A percentile compares a stretch with the other conserved stretches of the same genome.
Evolutionary conservation across 768 basidiomycete genomes (phyloP).

Genomic region (Podaxis carcinomalis): DNA sequence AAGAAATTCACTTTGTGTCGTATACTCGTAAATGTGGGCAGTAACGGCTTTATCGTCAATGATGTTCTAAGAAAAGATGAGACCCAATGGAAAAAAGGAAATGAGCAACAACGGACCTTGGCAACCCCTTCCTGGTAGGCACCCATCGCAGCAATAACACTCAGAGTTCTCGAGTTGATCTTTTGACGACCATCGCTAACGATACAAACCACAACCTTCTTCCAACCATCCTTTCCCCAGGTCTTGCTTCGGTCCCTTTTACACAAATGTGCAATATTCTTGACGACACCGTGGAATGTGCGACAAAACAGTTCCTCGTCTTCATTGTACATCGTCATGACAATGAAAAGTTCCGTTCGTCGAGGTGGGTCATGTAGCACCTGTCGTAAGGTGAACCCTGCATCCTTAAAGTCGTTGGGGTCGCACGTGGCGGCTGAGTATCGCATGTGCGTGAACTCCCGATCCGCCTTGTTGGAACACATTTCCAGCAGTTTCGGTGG

Average conservation of each 20-base stretch:
- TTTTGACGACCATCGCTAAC: conserved; percentile 84
- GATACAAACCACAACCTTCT: conserved; percentile 94
- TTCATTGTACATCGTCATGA: conserved; percentile 98
- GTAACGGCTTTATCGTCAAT: conserved; percentile 81
- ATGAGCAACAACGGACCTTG: conserved; percentile 44
- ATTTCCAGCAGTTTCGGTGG: conserved; percentile 88
- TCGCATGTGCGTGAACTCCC: conserved; percentile 94
- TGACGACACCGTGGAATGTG: conserved; percentile 95
- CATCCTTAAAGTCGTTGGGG: conserved; percentile 83
- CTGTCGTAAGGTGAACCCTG: conserved; percentile 85
- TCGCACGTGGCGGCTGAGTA: conserved; percentile 96
- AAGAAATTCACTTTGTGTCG: conserved; percentile 70
- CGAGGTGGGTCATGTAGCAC: conserved; percentile 88
- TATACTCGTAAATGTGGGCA: conserved; percentile 93
- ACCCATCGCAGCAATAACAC: conserved; percentile 90
- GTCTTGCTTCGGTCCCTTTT: conserved; percentile 85
- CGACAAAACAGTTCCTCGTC: conserved; percentile 87
- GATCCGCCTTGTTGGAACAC: conserved; percentile 70
- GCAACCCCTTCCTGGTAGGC: conserved; percentile 93
- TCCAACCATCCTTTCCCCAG: conserved; percentile 98
- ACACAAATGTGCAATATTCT: conserved; percentile 87
- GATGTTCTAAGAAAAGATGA: conserved; percentile 41
- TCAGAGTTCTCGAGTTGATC: conserved; percentile 80
- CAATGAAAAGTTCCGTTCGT: conserved; percentile 92
- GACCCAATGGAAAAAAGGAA: neutral